A percentile compares a stretch with the other conserved stretches of the same genome.
phyloP scores from a whole-genome alignment of 2,329 filamentous ascomycete species.

The Sarocladium strictum region DNA sequence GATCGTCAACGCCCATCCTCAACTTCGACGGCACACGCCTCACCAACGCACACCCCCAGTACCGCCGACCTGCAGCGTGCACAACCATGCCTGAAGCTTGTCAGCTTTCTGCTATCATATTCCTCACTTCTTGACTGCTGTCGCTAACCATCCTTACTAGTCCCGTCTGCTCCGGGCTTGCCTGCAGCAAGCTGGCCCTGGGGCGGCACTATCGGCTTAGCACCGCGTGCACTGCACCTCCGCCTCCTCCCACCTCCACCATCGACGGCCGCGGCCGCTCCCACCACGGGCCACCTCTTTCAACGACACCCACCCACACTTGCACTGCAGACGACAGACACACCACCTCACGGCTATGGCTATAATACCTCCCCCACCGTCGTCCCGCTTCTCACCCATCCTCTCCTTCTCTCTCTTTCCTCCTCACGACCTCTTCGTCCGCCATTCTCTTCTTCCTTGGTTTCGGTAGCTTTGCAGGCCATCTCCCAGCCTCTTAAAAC shows the following conservation, averaged over 20 bases:
- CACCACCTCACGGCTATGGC: slow-evolving; percentile 11
- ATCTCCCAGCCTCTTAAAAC: slow-evolving; percentile 30
- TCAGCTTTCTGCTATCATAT: neutral
- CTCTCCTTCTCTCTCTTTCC: slow-evolving; percentile 35
- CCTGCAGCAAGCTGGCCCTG: slow-evolving; percentile 4
- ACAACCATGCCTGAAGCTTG: neutral
- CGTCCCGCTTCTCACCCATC: slow-evolving; percentile 39
- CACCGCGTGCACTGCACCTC: neutral
- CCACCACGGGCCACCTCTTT: neutral
- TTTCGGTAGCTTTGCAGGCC: slow-evolving; percentile 55
- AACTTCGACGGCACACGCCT: neutral
- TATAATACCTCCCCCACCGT: slow-evolving; percentile 27
- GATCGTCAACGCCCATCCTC: neutral
- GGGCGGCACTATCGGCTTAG: slow-evolving; percentile 4
- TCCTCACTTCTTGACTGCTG: neutral
- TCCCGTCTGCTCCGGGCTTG: neutral
- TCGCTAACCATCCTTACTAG: neutral
- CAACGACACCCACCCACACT: slow-evolving; percentile 7
- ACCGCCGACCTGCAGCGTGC: neutral
- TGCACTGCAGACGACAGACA: no score
- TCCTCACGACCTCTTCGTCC: slow-evolving; percentile 51
- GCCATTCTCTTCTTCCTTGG: slow-evolving; percentile 50
- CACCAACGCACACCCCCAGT: neutral
- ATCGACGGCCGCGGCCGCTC: slow-evolving; percentile 2
- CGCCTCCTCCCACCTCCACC: neutral